A percentile compares a stretch with the other conserved stretches of the same genome.
Evolutionary conservation across 1,284 basidiomycete genomes (phyloP).

Genomic region (Anthracocystis walkeri): DNA sequence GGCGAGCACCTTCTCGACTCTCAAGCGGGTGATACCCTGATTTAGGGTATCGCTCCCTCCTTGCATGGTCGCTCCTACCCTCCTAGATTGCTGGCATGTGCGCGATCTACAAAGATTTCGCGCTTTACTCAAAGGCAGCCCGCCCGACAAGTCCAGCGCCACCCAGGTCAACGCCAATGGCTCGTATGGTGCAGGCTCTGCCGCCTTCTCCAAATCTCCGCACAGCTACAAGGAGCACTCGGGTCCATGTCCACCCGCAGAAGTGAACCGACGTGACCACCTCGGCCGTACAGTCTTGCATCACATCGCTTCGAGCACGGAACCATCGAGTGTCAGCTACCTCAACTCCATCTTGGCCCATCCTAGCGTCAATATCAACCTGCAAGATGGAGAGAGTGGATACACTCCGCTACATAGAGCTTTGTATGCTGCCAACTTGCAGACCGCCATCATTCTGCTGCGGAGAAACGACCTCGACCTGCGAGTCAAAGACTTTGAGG

Average conservation of each 20-base stretch:
- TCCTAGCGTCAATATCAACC: slow-evolving; percentile 82
- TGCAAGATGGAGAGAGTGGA: slow-evolving; percentile 75
- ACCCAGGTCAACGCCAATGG: slow-evolving; percentile 22
- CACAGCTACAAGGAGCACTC: slow-evolving; percentile 38
- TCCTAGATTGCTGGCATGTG: slow-evolving; percentile 66
- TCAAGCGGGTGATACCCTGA: slow-evolving; percentile 50
- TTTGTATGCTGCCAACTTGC: slow-evolving; percentile 86
- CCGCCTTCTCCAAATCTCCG: slow-evolving; percentile 40
- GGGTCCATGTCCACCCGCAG: slow-evolving; percentile 68
- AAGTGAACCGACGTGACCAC: slow-evolving; percentile 81
- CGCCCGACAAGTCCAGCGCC: slow-evolving; percentile 41
- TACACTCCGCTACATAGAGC: slow-evolving; percentile 95
- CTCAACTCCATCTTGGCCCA: slow-evolving; percentile 83
- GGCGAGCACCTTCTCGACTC: slow-evolving; percentile 31
- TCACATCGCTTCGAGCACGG: slow-evolving; percentile 77
- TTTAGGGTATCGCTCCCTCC: slow-evolving; percentile 40
- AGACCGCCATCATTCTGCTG: slow-evolving; percentile 81
- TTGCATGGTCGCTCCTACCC: slow-evolving; percentile 61
- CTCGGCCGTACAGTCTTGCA: slow-evolving; percentile 86
- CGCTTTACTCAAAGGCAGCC: slow-evolving; percentile 58
- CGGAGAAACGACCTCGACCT: slow-evolving; percentile 81
- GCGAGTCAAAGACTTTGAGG: slow-evolving; percentile 85
- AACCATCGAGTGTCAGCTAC: slow-evolving; percentile 79
- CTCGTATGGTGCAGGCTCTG: slow-evolving; percentile 17
- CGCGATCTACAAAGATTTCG: slow-evolving; percentile 64